Base-by-base conservation (phyloP, 805 yeast species). In the Saccharomycopsis amapae region DNA sequence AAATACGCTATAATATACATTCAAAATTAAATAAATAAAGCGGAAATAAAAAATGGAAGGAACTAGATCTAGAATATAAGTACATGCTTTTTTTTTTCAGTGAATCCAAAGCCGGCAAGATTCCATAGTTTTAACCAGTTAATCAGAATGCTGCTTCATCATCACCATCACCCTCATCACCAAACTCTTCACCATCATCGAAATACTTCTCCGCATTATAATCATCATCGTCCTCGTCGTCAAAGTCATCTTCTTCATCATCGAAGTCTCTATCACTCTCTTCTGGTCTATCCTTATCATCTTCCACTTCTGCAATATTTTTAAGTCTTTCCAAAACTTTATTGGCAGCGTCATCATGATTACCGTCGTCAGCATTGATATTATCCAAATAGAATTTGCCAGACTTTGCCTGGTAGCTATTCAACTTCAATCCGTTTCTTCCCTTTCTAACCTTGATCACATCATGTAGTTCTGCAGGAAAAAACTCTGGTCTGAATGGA, bases 161-260 rank as follows among this genome's bases (percentile, higher is more conserved):
- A 45, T 74, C 82, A n/a, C 73, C 85, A 18, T 69, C 77, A 33
- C 62, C 68, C 33, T 75, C 79, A 34, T 74, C 79, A 42, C 78
- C 82, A 52, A 48, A 48, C 23, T 50, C 53, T 13, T 81, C 85
- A 37, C 81, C 83, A 53, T 75, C 81, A 58, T 82, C 88, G 56
- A 82, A 82, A 62, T 82, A 82, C 61, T 77, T 78, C 55, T 82
- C 90, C 6, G 90, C 90, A 56, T 82, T 82, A 56, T 82, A 82
- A 59, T 81, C 87, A 57, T 79, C 85, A 54, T 82, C 88, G 22
- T 81, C 87, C 46, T 81, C 83, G 52, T 80, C 87, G 50, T 78
- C 82, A 53, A 72, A 75, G 50, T 80, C 85, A 51, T 81, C 87
- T 55, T 81, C 86, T 39, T 67, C 64, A n/a, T 76, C 83, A 18